phyloP scores from a whole-genome alignment of 192 early-diverging fungal genomes.

The Cladochytrium replicatum region DNA sequence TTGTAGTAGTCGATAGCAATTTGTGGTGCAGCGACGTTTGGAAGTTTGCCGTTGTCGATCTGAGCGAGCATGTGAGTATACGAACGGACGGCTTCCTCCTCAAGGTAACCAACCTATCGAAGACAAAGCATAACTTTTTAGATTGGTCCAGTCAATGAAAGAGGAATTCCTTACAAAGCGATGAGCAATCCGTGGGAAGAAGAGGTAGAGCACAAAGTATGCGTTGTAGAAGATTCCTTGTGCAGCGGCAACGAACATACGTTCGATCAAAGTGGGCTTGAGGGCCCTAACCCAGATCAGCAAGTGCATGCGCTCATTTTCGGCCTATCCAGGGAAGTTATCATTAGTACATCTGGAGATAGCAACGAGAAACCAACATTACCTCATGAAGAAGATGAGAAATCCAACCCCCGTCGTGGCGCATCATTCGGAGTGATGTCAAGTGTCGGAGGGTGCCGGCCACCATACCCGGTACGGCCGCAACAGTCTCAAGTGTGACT shows the following conservation, averaged over 20 bases:
- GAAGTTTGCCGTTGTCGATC: slow-evolving; percentile 53
- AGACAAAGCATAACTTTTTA: neutral
- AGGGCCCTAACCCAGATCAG: slow-evolving; percentile 14
- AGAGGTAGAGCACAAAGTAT: slow-evolving; percentile 78
- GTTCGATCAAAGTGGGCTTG: slow-evolving; percentile 23
- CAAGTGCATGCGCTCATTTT: slow-evolving; percentile 72
- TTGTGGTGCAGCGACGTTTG: slow-evolving; percentile 9
- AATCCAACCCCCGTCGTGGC: slow-evolving; percentile 71
- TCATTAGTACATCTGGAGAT: too few relatives aligned
- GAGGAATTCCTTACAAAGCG: slow-evolving; percentile 42
- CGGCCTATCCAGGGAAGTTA: slow-evolving; percentile 83
- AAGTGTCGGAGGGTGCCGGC: slow-evolving; percentile 73
- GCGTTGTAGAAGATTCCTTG: slow-evolving; percentile 89
- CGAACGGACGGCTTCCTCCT: slow-evolving; percentile 86
- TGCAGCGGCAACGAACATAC: slow-evolving; percentile 53
- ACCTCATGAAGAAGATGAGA: neutral
- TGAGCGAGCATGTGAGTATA: slow-evolving; percentile 81
- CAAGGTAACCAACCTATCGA: slow-evolving; percentile 66
- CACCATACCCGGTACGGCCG: slow-evolving; percentile 78
- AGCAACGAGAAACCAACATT: neutral
- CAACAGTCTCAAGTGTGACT: slow-evolving; percentile 42
- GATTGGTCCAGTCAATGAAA: neutral
- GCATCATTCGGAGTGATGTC: slow-evolving; percentile 42
- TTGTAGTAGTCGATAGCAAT: slow-evolving; percentile 65
- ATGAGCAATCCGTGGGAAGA: slow-evolving; percentile 72